Base-by-base conservation (phyloP, 2,329 filamentous ascomycete species). In the Beauveria medogensis region DNA sequence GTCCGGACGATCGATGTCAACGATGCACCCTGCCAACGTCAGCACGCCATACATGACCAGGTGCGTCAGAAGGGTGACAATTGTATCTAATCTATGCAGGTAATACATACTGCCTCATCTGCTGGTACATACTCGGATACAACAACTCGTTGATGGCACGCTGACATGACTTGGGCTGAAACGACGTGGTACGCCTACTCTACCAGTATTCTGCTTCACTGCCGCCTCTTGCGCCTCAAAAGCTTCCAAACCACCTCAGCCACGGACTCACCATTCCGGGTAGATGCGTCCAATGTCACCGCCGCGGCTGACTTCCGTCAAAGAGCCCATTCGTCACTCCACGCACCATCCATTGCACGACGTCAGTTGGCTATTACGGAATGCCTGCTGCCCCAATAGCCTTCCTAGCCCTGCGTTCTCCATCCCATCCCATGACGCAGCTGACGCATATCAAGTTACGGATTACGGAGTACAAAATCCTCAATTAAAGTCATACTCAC, bases 11-110 rank as follows among this genome's bases (percentile, higher is more conserved):
- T 52, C 56, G 56, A 59, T 59, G 26, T 18, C 47, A 41, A 20
- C n/a, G 47, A 52, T 59, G 37, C 56, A 24, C 6, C 18, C 26
- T 22, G 56, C 56, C 56, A 51, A 59, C 56, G 47, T 59, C 43
- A 59, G 56, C 56, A 51, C 48, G 46, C 22, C 34, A 8, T 28
- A 56, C 40, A 55, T 43, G 34, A 37, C 12, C 5, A 6, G 34
- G 12, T 16, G 34, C 34, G 14, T 37, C 34, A 37, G 34, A 37
- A 16, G 12, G 12, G 34, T 37, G 34, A 3, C 12, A 14, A 37
- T 16, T 14, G 34, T 37, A 16, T 16, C 14, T 1, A 16, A 37
- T 12, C 34, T 16, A 37, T 16, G 34, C 34, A 37, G 34, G 14
- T 37, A 16, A 37, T 37, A 53, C 50, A 34, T 37, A 12, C 22